Evolutionary conservation across 2,329 filamentous ascomycete genomes (phyloP).

Genomic region (Pseudogymnoascus destructans): DNA sequence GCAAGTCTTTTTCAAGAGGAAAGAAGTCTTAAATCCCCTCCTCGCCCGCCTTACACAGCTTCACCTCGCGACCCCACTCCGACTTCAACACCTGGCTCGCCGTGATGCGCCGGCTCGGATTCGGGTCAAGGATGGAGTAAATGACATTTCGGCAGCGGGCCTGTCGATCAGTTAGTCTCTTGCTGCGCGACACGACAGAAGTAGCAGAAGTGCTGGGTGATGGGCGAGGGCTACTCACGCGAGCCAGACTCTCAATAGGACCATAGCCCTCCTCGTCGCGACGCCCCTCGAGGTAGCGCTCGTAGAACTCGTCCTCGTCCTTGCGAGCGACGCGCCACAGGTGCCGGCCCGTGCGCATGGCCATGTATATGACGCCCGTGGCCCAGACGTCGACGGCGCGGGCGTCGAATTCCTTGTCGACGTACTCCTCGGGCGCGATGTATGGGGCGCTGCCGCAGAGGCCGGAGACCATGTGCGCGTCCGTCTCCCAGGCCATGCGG

Average conservation of each 20-base stretch:
- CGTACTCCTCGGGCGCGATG: slow-evolving; percentile 93
- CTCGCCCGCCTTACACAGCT: slow-evolving; percentile 89
- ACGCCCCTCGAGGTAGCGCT: slow-evolving; percentile 81
- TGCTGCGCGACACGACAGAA: background rate
- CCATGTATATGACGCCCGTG: slow-evolving; percentile 98
- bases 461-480: slow-evolving; percentile 95
- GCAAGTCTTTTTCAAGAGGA: background rate
- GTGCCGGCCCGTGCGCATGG: slow-evolving; percentile 92
- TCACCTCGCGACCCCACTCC: slow-evolving; percentile 97
- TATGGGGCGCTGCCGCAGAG: slow-evolving; percentile 95
- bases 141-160: slow-evolving; percentile 97
- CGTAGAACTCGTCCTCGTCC: slow-evolving; percentile 95
- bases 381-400: slow-evolving; percentile 98
- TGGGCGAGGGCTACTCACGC: slow-evolving; percentile 47
- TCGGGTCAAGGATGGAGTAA: slow-evolving; percentile 94
- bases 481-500: slow-evolving; percentile 98
- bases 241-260: slow-evolving; percentile 87
- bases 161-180: slow-evolving; percentile 34
- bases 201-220: background rate
- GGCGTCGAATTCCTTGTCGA: slow-evolving; percentile 90
- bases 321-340: slow-evolving; percentile 95
- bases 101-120: slow-evolving; percentile 81
- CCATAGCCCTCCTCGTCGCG: slow-evolving; percentile 92
- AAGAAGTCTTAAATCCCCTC: slow-evolving; percentile 60
- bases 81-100: slow-evolving; percentile 95